Conservation (phyloP, 1,284 basidiomycete species). For the Ceratobasidium sp. region DNA sequence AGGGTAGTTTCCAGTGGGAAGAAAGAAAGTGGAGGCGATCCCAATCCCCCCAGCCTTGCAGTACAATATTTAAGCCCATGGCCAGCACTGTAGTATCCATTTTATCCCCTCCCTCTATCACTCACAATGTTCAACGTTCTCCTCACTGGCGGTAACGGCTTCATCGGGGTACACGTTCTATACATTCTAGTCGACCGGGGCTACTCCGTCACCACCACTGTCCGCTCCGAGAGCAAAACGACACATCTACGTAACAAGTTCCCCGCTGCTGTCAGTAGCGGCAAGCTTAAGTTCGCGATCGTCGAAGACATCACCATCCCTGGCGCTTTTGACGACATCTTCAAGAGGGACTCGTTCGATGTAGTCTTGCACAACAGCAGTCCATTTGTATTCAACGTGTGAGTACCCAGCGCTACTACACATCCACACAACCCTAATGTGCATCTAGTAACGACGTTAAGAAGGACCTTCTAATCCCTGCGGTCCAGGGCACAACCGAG, state of each 20-base stretch:
- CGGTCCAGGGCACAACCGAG: constrained; percentile 58
- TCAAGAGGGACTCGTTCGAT: constrained; percentile 41
- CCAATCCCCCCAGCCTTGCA: too few species aligned
- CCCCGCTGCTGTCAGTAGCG: constrained; percentile 1
- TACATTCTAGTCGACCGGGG: neutral
- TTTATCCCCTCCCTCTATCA: too few species aligned
- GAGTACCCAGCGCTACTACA: constrained; percentile 1
- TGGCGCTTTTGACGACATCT: constrained; percentile 46
- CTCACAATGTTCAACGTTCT: too few species aligned
- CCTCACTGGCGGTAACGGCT: constrained; percentile 40
- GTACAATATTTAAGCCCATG: too few species aligned
- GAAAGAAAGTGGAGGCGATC: too few species aligned
- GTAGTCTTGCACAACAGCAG: constrained; percentile 43
- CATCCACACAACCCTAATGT: neutral
- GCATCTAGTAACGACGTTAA: constrained; percentile 40
- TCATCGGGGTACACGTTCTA: constrained; percentile 23
- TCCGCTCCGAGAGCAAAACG: constrained; percentile 43
- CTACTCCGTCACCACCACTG: constrained; percentile 31
- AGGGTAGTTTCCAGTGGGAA: too few species aligned
- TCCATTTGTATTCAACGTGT: constrained; percentile 34
- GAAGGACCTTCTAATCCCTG: constrained; percentile 56
- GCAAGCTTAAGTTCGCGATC: constrained; percentile 40
- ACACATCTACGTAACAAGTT: constrained; percentile 37
- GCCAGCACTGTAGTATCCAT: too few species aligned
- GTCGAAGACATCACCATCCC: constrained; percentile 44